phyloP scores from a whole-genome alignment of 805 yeast species.

The Myxozyma udenii region DNA sequence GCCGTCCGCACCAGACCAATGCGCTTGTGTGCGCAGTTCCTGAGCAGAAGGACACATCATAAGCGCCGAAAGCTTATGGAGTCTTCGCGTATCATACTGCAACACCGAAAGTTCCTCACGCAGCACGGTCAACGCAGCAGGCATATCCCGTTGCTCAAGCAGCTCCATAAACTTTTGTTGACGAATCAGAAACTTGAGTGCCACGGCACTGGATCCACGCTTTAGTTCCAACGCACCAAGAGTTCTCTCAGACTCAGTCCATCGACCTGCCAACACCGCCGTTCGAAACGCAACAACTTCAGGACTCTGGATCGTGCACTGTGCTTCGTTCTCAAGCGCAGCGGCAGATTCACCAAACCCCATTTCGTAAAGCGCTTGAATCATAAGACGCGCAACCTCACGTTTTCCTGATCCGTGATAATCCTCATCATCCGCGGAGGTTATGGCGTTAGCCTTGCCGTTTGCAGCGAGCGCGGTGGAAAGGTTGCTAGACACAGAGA shows the following conservation, averaged over 20 bases:
- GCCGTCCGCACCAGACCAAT: conserved; percentile 38
- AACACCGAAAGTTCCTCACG: conserved; percentile 41
- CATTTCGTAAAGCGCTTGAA: conserved; percentile 51
- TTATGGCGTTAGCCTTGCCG: not conserved
- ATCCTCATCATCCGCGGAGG: conserved; percentile 3
- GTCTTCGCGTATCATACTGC: conserved; percentile 31
- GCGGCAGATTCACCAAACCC: conserved; percentile 46
- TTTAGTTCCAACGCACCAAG: conserved; percentile 35
- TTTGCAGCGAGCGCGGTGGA: not conserved
- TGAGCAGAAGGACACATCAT: conserved; percentile 36
- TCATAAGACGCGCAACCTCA: conserved; percentile 49
- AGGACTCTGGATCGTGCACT: conserved; percentile 41
- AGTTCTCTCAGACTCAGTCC: conserved; percentile 40
- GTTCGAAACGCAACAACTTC: conserved; percentile 43
- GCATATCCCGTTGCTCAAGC: conserved; percentile 37
- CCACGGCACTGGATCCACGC: conserved; percentile 29
- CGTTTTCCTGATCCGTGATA: conserved; percentile 35
- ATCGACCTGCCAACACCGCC: conserved; percentile 45
- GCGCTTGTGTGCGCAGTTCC: conserved; percentile 35
- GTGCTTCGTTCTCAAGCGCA: conserved; percentile 43
- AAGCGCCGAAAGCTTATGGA: conserved; percentile 35
- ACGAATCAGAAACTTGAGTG: conserved; percentile 40
- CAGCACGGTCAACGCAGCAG: conserved; percentile 42
- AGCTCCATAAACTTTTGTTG: conserved; percentile 47
- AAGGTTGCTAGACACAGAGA: not conserved